These are phyloP conservation scores for Plicaturopsis crispa DNA, from an alignment of 768 basidiomycete species.

Conservation along the genomic window DNA sequence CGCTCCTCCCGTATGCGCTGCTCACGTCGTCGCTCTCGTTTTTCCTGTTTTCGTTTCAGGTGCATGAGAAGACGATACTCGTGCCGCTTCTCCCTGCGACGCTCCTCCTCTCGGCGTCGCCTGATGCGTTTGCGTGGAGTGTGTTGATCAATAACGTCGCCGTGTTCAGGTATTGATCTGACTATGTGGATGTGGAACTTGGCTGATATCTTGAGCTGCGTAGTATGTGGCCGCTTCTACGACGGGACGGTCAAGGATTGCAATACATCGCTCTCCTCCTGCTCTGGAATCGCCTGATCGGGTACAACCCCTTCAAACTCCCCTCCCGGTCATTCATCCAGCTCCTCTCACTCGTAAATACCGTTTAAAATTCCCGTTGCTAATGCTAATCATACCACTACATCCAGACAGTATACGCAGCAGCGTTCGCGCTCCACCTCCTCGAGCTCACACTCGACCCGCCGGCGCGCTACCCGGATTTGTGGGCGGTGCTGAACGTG, in stretches of 20 bases:
- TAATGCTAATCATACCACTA: neutral
- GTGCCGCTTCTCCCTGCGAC: slow-evolving; percentile 82
- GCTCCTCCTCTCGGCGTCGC: slow-evolving; percentile 51
- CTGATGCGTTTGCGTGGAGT: slow-evolving; percentile 20
- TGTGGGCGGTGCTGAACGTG: slow-evolving; percentile 82
- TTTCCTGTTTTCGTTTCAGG: slow-evolving; percentile 95
- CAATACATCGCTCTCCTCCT: slow-evolving; percentile 64
- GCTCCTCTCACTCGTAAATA: slow-evolving; percentile 43
- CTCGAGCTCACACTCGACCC: slow-evolving; percentile 56
- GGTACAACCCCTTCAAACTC: slow-evolving; percentile 58
- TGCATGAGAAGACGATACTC: slow-evolving; percentile 91
- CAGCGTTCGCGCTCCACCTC: slow-evolving; percentile 49
- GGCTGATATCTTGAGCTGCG: neutral
- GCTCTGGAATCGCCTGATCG: slow-evolving; percentile 80
- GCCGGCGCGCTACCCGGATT: slow-evolving; percentile 74
- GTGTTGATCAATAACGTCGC: slow-evolving; percentile 64
- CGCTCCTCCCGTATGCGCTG: slow-evolving; percentile 74
- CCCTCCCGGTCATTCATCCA: slow-evolving; percentile 38
- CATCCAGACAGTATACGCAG: slow-evolving; percentile 48
- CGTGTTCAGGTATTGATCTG: slow-evolving; percentile 72
- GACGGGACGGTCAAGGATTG: slow-evolving; percentile 66
- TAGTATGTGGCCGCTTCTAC: slow-evolving; percentile 91
- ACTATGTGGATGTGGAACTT: neutral
- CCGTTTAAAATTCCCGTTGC: neutral
- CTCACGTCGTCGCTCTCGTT: slow-evolving; percentile 83